Evolutionary conservation across 1,284 basidiomycete genomes (phyloP).

Genomic region (Tylopilus sp.): DNA sequence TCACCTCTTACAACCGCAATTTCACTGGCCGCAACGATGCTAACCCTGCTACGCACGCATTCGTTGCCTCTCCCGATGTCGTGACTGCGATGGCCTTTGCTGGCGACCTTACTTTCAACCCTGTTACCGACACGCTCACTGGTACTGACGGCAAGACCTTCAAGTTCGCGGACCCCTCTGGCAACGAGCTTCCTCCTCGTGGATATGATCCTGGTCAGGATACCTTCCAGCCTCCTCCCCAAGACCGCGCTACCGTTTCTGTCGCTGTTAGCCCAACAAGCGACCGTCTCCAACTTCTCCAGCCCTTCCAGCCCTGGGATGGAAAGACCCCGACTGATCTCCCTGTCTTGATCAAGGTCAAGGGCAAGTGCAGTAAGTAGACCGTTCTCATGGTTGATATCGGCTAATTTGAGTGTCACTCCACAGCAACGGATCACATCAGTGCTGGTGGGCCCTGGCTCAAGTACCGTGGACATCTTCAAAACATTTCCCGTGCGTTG

Average conservation of each 20-base stretch:
- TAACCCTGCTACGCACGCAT: constrained; percentile 98
- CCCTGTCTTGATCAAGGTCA: constrained; percentile 95
- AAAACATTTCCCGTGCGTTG: constrained; percentile 90
- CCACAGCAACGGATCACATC: constrained; percentile 76
- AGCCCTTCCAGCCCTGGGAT: constrained; percentile 90
- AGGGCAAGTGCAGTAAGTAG: constrained; percentile 92
- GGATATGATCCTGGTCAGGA: constrained; percentile 97
- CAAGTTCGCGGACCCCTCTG: constrained; percentile 89
- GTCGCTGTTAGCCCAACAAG: constrained; percentile 87
- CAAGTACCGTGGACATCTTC: constrained; percentile 97
- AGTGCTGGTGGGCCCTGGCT: constrained; percentile 98
- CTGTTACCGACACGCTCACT: constrained; percentile 83
- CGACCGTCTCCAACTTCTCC: constrained; percentile 91
- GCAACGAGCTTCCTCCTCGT: constrained; percentile 87
- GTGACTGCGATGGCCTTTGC: constrained; percentile 98
- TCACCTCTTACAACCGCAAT: constrained; percentile 99
- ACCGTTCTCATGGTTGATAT: neutral
- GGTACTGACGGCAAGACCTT: constrained; percentile 95
- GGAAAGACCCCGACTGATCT: constrained; percentile 88
- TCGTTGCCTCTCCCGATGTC: constrained; percentile 96
- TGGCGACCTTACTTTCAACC: constrained; percentile 95
- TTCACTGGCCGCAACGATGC: constrained; percentile 99
- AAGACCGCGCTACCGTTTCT: constrained; percentile 75
- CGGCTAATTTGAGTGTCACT: neutral
- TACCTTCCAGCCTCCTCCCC: constrained; percentile 94